These are phyloP conservation scores for Fusarium secorum DNA, from an alignment of 2,329 filamentous ascomycete genomes.

Conservation along the genomic window DNA sequence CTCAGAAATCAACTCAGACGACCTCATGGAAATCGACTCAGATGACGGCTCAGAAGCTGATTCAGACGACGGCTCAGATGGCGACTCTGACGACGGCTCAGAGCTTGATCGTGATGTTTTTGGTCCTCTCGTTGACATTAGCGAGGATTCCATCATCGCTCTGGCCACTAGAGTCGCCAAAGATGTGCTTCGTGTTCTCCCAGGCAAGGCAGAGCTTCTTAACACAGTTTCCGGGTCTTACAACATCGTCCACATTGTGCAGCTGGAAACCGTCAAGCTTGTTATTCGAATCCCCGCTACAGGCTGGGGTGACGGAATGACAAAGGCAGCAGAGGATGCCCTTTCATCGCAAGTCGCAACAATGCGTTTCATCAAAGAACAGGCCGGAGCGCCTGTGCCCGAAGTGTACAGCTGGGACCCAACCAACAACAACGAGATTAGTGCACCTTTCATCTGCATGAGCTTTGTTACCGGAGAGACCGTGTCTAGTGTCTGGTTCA, in stretches of 20 bases:
- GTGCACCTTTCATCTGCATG: neutral
- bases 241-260: conserved; percentile 2
- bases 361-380: conserved; percentile 5
- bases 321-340: conserved; percentile 9
- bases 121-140: neutral
- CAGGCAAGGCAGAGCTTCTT: neutral
- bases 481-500: neutral
- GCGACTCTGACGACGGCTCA: neutral
- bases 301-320: conserved; percentile 19
- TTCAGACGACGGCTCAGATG: neutral
- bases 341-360: conserved; percentile 14
- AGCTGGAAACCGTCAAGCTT: neutral
- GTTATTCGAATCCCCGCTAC: conserved; percentile 16
- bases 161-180: neutral
- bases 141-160: neutral
- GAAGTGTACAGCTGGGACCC: neutral
- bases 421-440: conserved; percentile 1
- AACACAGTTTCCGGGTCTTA: neutral
- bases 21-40: neutral
- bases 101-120: neutral
- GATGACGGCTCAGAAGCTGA: neutral
- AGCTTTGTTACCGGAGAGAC: neutral
- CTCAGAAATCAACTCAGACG: neutral
- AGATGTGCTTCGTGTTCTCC: neutral
- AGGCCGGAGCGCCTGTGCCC: neutral